Evolutionary conservation across 2,329 filamentous ascomycete species (phyloP).

Genomic region (Bisporella sp.): DNA sequence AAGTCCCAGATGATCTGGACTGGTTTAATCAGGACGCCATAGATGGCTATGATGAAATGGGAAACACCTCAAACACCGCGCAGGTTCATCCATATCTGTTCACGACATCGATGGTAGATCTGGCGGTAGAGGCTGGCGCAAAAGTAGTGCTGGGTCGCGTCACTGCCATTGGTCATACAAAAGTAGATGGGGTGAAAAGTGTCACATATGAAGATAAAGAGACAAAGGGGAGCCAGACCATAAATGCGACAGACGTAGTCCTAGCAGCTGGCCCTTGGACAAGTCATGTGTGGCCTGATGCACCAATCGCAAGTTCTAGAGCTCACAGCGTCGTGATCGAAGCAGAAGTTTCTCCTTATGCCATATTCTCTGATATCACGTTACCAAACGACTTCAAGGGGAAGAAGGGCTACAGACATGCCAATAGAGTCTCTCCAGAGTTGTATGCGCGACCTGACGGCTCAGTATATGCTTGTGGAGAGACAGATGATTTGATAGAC

Average conservation of each 20-base stretch:
- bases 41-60: slow-evolving; percentile 74
- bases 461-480: slow-evolving; percentile 89
- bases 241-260: slow-evolving; percentile 42
- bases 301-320: slow-evolving; percentile 50
- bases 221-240: slow-evolving; percentile 37
- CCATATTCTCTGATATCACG: slow-evolving; percentile 80
- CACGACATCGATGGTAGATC: slow-evolving; percentile 72
- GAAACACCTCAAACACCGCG: slow-evolving; percentile 70
- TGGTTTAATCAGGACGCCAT: slow-evolving; percentile 71
- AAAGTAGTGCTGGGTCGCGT: slow-evolving; percentile 64
- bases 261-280: slow-evolving; percentile 54
- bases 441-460: slow-evolving; percentile 86
- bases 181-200: slow-evolving; percentile 57
- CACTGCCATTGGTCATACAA: slow-evolving; percentile 54
- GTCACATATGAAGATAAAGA: slow-evolving; percentile 56
- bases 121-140: slow-evolving; percentile 64
- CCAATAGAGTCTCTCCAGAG: slow-evolving; percentile 71
- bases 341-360: slow-evolving; percentile 62
- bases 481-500: slow-evolving; percentile 69
- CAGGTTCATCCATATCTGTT: slow-evolving; percentile 93
- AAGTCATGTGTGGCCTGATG: slow-evolving; percentile 46
- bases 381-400: slow-evolving; percentile 59
- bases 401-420: slow-evolving; percentile 42
- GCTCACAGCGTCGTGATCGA: slow-evolving; percentile 62
- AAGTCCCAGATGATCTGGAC: slow-evolving; percentile 70